Evolutionary conservation across 1,139 yeast genomes (phyloP).

Genomic region (Geotrichum macrosporum): DNA sequence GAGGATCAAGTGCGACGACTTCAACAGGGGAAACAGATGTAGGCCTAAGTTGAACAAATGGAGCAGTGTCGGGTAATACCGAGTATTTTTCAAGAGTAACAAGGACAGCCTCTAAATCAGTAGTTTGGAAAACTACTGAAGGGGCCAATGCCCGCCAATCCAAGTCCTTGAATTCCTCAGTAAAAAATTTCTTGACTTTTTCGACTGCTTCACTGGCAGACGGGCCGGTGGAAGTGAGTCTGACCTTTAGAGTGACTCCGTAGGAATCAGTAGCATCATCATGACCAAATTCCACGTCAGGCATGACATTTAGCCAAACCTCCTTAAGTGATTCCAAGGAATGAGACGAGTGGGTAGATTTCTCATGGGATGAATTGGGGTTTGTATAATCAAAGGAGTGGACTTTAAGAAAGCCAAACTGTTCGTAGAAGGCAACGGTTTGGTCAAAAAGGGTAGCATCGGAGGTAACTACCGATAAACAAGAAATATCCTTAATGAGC

Average conservation of each 20-base stretch:
- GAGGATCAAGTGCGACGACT: constrained; percentile 56
- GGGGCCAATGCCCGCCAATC: constrained; percentile 41
- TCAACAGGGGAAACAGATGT: constrained; percentile 38
- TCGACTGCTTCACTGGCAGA: constrained; percentile 24
- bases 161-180: constrained; percentile 22
- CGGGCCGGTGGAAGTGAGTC: constrained; percentile 31
- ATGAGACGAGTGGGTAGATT: constrained; percentile 31
- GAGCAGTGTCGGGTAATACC: constrained; percentile 20
- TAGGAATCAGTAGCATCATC: constrained; percentile 33
- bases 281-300: constrained; percentile 17
- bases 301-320: constrained; percentile 32
- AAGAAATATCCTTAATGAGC: constrained; percentile 37
- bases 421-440: constrained; percentile 50
- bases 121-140: constrained; percentile 36
- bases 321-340: constrained; percentile 30
- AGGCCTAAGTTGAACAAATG: constrained; percentile 36
- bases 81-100: constrained; percentile 18
- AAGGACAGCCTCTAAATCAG: constrained; percentile 27
- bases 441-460: constrained; percentile 45
- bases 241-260: constrained; percentile 35
- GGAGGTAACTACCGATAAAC: constrained; percentile 56
- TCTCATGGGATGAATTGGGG: constrained; percentile 28
- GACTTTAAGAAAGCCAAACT: constrained; percentile 55
- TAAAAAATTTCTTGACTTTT: constrained; percentile 25
- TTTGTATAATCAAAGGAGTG: constrained; percentile 40